Evolutionary conservation across 805 yeast genomes (phyloP), one percentile per base, ranked within the genome.

Genomic region (Candida boidinii): DNA sequence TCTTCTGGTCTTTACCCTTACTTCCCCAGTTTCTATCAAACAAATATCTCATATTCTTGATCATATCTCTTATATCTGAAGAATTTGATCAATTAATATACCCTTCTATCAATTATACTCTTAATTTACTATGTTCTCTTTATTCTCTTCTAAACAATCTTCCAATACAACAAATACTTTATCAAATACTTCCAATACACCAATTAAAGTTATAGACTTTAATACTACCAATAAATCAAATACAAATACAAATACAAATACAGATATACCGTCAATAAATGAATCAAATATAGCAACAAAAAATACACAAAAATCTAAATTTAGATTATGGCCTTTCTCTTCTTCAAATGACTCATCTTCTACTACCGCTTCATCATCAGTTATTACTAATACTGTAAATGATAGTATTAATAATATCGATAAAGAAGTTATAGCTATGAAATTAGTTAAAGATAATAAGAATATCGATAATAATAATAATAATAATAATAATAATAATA

Each of bases 391-490:
- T n/a, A 6, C n/a, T 5, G 14, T 23, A 7, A 13, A 11, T n/a
- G 25, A 23, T 11, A 23, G 7, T 12, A n/a, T 5, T 11, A 12
- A 5, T 23, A n/a, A n/a, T 11, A 7, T n/a, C 25, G 14, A 33
- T 14, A 43, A 49, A 31, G 44, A 45, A 30, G 57, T 53, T 15
- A 53, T 54, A 26, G 56, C 57, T n/a, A 55, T 54, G 60, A 50
- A 47, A 39, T 46, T 41, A 30, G 29, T 49, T 17, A 39, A 40
- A 20, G 41, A 34, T 16, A 44, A 41, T 12, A n/a, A n/a, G n/a
- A 22, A 10, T n/a, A 22, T n/a, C 12, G 24, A 22, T 22, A n/a
- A 22, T n/a, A 10, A 10, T n/a, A n/a, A n/a, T n/a, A n/a, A n/a
- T n/a, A n/a, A n/a, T n/a, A n/a, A n/a, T n/a, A n/a, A n/a, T 22